Evolutionary conservation across 768 basidiomycete genomes (phyloP), one percentile per base, ranked within the genome.

Genomic region (Xerocomellus amylosporus): DNA sequence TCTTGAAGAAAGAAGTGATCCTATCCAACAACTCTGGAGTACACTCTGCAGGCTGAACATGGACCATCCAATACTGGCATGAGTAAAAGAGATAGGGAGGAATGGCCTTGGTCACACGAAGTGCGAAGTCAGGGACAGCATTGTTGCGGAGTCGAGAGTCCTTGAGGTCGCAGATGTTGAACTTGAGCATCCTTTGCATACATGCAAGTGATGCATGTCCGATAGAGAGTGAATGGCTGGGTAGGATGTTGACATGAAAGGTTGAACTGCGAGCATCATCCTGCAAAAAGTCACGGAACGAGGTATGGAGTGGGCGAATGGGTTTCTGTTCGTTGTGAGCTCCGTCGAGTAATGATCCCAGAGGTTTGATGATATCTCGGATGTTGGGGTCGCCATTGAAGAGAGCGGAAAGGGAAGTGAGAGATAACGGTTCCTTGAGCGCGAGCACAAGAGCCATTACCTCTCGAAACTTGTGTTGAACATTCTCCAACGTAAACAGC

Each of bases 161-260:
- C 31, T 72, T 50, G 9, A 77, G 52, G 12, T 59, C 39, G 24
- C 75, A 77, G 9, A 78, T 75, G 38, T 78, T 76, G 62, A 78
- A 77, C 44, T 51, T 58, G 37, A 77, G 71, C 15, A 55, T 58
- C 33, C 41, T 49, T 12, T 56, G 58, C 75, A 77, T 74, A 28
- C 67, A 55, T 28, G 49, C 46, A 12, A 77, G 56, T 34, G 64
- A 66, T 13, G 65, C 58, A 14, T 50, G 52, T 2, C 72, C 64
- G n/a, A 76, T 59, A 20, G 9, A 8, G 6, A 53, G 56, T 13
- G 55, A 53, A 43, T 64, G 63, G 1, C 2, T 19, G 28, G 63
- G 48, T 24, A 54, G 39, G 39, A 65, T 39, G 19, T 46, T 4
- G 31, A 66, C 53, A 47, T 50, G 51, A 47, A 70, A 74, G 4